Conservation (phyloP, 495 filamentous ascomycete species). For the Neurospora hispaniola region DNA sequence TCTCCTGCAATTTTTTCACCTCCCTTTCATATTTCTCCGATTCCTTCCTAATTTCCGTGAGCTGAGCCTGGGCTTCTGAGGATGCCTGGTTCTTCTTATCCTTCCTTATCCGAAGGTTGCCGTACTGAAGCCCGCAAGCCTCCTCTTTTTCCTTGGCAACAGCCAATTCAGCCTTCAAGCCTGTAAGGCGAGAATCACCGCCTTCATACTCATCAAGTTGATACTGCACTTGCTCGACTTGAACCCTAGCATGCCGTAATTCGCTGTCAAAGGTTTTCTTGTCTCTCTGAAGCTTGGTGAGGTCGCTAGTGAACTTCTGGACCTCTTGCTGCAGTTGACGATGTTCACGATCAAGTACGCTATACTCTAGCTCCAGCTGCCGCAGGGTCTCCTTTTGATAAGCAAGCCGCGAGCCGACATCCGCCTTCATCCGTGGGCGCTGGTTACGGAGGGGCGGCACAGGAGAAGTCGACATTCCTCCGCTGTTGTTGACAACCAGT, state of each 20-base stretch:
- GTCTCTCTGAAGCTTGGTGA: slow-evolving; percentile 43
- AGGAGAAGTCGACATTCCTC: slow-evolving; percentile 25
- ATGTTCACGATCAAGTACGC: slow-evolving; percentile 22
- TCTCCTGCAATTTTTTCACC: slow-evolving; percentile 19
- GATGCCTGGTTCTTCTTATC: slow-evolving; percentile 25
- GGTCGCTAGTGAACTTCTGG: slow-evolving; percentile 47
- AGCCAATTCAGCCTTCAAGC: slow-evolving; percentile 22
- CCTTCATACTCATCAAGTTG: slow-evolving; percentile 36
- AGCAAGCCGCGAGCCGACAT: slow-evolving; percentile 56
- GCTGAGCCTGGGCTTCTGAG: slow-evolving; percentile 17
- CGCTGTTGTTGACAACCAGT: slow-evolving; percentile 41
- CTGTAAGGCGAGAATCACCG: slow-evolving; percentile 27
- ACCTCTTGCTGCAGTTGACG: slow-evolving; percentile 41
- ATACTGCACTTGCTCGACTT: slow-evolving; percentile 17
- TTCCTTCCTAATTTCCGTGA: slow-evolving; percentile 13
- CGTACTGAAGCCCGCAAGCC: slow-evolving; percentile 33
- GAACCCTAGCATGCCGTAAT: slow-evolving; percentile 13
- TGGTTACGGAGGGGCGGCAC: slow-evolving; percentile 21
- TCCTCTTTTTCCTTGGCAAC: slow-evolving; percentile 21
- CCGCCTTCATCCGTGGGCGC: slow-evolving; percentile 68
- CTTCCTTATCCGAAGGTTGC: slow-evolving; percentile 24
- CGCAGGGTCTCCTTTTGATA: slow-evolving; percentile 33
- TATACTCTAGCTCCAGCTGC: slow-evolving; percentile 35
- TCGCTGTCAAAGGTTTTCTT: slow-evolving; percentile 14
- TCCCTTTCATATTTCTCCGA: not conserved